Percentiles rank a stretch among this genome's conserved stretches.
These are phyloP conservation scores for Erodium maritimum DNA, from an alignment of 345 rosid genomes.

Conservation along the genomic window DNA sequence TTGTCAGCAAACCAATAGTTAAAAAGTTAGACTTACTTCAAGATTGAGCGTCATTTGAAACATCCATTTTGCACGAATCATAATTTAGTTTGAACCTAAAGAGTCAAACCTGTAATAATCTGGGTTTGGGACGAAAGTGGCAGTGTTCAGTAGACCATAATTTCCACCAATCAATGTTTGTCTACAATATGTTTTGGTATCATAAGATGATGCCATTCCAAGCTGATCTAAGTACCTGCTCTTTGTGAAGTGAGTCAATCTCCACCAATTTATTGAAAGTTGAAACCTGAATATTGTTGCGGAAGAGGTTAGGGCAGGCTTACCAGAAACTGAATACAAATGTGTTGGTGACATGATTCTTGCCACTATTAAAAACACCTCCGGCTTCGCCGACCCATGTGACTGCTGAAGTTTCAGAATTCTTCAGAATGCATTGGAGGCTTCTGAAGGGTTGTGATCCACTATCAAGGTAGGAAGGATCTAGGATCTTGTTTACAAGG, in stretches of 20 bases:
- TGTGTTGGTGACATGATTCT: constrained; percentile 34
- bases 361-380: constrained; percentile 53
- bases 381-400: constrained; percentile 68
- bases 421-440: constrained; percentile 28
- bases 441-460: constrained; percentile 14
- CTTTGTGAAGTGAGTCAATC: not conserved
- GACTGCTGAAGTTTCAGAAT: constrained; percentile 28
- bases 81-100: not conserved
- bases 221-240: constrained; percentile 52
- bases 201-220: constrained; percentile 39
- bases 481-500: constrained; percentile 34
- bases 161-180: constrained; percentile 48
- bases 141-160: constrained; percentile 39
- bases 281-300: not conserved
- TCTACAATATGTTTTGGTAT: constrained; percentile 44
- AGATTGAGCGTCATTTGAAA: no score
- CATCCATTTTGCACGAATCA: not conserved
- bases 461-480: constrained; percentile 33
- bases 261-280: not conserved
- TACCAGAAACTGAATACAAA: constrained; percentile 56
- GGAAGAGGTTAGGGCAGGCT: not conserved
- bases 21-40: no score
- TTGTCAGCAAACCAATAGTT: no score
- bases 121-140: constrained; percentile 38
- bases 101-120: constrained; percentile 29